These are phyloP conservation scores for Globisporangium solare DNA, from an alignment of 352 stramenopile genomes.

Conservation along the genomic window DNA sequence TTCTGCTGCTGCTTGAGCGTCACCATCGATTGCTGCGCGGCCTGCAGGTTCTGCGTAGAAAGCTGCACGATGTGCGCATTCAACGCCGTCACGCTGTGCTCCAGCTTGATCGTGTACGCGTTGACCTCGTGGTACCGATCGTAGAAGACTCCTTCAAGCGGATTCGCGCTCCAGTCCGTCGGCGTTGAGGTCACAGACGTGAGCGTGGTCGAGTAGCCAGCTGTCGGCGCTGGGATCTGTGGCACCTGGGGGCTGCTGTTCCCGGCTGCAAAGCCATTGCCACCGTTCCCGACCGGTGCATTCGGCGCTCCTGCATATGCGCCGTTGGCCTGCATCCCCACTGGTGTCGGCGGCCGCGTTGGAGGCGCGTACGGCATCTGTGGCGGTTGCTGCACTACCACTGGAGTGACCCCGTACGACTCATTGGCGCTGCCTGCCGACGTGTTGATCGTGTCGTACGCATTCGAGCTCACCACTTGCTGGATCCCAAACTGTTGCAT, in stretches of 20 bases:
- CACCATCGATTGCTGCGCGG: conserved; percentile 21
- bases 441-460: conserved; percentile 5
- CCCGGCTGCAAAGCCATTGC: background rate
- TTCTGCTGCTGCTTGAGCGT: conserved; percentile 24
- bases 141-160: conserved; percentile 49
- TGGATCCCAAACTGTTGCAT: conserved; percentile 11
- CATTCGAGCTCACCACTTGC: conserved; percentile 12
- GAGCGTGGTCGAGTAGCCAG: conserved; percentile 10
- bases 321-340: background rate
- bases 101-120: conserved; percentile 31
- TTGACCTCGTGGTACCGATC: conserved; percentile 49
- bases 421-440: background rate
- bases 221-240: no score
- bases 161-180: conserved; percentile 33
- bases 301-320: background rate
- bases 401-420: background rate
- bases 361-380: background rate
- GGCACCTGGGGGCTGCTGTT: background rate
- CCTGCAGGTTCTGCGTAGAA: conserved; percentile 40
- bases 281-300: background rate
- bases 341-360: background rate
- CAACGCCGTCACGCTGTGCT: conserved; percentile 32
- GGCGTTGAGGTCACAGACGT: conserved; percentile 19
- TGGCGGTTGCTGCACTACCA: background rate
- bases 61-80: conserved; percentile 42